Base-by-base conservation (phyloP, 1,139 yeast genomes). In the Yamadazyma taylorii region DNA sequence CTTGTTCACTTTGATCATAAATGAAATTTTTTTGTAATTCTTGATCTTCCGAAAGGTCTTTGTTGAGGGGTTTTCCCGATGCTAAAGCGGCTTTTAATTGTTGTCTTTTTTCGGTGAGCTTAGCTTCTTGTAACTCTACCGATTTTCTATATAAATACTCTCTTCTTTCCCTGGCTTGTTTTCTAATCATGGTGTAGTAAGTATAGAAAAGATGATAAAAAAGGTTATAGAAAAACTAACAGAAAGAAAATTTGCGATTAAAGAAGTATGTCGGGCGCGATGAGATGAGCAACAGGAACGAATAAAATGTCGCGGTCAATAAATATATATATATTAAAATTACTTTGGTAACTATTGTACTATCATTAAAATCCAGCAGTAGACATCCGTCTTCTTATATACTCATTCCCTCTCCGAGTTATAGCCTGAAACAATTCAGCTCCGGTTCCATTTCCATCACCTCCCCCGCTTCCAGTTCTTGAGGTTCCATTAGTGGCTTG, bases 141-240 rank as follows among this genome's bases (percentile, higher is more conserved):
- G 96, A 86, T 58, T 90, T 89, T 39, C 90, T 76, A 67, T 87
- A 92, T 30, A 90, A 72, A 53, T 89, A 92, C 55, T 92, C 97
- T 63, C 95, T 79, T 69, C 97, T 78, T 61, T 90, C 97, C 67
- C 97, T 81, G 14, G 97, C 96, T 57, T 89, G 95, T 69, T 86
- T 81, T 65, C 98, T 78, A 43, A 88, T 70, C 96, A 71, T 69
- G 11, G 11, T 5, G n/a, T 9, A 24, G 26, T 30, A n/a, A 27
- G 30, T 30, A 26, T 25, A 16, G 21, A 26, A 22, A 33, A 32
- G 23, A 36, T 34, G 38, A 25, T 32, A 26, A 36, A 30, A 22
- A 7, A 11, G 26, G n/a, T 6, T 24, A 13, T 5, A 11, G n/a
- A 11, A 13, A 24, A 13, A 24, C n/a, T n/a, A 26, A 13, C 13